These are phyloP conservation scores for Ormosia semicastrata DNA, from an alignment of 306 rosid species.

Conservation along the genomic window DNA sequence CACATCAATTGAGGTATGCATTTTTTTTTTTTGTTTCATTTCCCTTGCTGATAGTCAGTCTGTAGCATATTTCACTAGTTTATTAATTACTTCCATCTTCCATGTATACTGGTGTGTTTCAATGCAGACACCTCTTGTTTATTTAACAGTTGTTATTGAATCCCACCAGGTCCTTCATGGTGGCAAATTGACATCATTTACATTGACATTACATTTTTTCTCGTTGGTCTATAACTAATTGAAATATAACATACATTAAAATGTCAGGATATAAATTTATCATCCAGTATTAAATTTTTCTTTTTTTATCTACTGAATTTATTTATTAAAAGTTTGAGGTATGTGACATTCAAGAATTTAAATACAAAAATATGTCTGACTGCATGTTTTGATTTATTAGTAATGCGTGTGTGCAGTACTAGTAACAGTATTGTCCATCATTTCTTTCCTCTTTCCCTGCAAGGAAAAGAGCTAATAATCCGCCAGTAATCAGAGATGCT, in stretches of 20 bases:
- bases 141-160: not conserved
- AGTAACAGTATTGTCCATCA: not conserved
- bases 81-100: not conserved
- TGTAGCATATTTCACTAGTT: not conserved
- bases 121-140: not conserved
- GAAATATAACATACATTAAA: not conserved
- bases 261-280: not conserved
- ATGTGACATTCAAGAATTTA: not conserved
- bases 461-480: not conserved
- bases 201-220: not conserved
- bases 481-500: not conserved
- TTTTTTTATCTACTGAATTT: not conserved
- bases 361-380: not conserved
- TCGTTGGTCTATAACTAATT: not conserved
- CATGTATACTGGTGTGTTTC: not conserved
- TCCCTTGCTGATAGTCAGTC: not conserved
- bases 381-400: not conserved
- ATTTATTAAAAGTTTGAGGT: not conserved
- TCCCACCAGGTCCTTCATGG: not conserved
- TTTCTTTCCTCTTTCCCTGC: not conserved
- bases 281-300: not conserved
- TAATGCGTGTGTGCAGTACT: not conserved
- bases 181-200: not conserved
- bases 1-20: slow-evolving; percentile 87
- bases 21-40: not conserved